Evolutionary conservation across 495 filamentous ascomycete genomes (phyloP), one percentile per base, ranked within the genome.

Genomic region (Margaritispora aquatica): DNA sequence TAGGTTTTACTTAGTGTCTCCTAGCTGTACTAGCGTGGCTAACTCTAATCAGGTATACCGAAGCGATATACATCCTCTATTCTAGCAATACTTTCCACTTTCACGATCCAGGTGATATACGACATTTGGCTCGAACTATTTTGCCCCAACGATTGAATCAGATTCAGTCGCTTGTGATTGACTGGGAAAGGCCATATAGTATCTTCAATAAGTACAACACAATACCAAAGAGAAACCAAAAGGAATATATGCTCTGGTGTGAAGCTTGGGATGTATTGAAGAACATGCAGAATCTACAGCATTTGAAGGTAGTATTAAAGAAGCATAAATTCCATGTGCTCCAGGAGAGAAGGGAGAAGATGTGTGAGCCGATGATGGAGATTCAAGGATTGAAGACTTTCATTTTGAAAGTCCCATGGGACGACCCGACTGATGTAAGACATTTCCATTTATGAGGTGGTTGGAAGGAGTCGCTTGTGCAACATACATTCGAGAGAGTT

Each of bases 61-160:
- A 64, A 29, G 62, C 57, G 8, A 48, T 64, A 11, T 24, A 15
- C n/a, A 51, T 60, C 17, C 48, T 64, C 24, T 64, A 66, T 26
- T 46, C 53, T n/a, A 54, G 31, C 15, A 64, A 64, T 23, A 49
- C 55, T 8, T 64, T 64, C 49, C 62, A 64, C 34, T 64, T 64
- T 41, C 57, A 64, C 54, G 62, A 64, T 47, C 62, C 62, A 15
- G 58, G 62, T 23, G 62, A 64, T 44, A 50, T 64, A 20, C 62
- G 54, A 1, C 49, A 64, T 46, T 64, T 64, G 26, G 46, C 56
- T 8, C 53, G 57, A 49, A 38, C 56, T 5, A 50, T 58, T 26
- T 41, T 64, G 0, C 62, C 62, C 2, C 62, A 64, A 36, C 52
- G 62, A 0, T 31, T 64, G 15, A 57, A 64, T 54, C 11, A 7